Conservation (phyloP, 176 grass and related monocot species). For the Themeda triandra region DNA sequence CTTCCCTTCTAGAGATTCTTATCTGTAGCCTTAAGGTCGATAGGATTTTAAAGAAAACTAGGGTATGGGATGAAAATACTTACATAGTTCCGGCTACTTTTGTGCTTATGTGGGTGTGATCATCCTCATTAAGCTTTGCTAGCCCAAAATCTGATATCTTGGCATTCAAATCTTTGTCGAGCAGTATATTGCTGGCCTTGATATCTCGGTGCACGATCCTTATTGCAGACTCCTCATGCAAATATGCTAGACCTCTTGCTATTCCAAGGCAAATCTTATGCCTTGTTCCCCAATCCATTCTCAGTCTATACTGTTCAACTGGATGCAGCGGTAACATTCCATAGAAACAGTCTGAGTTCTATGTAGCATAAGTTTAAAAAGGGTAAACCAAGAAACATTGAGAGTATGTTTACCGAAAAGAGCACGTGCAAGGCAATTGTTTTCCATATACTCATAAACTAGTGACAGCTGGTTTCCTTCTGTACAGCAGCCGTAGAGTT, state of each 20-base stretch:
- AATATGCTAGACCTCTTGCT: slow-evolving; percentile 80
- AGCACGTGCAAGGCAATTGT: slow-evolving; percentile 74
- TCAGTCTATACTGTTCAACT: no score
- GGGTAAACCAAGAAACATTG: neutral
- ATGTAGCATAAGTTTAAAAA: slow-evolving; percentile 7
- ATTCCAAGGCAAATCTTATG: slow-evolving; percentile 51
- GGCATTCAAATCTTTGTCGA: slow-evolving; percentile 75
- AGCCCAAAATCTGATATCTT: slow-evolving; percentile 99
- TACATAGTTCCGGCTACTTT: slow-evolving; percentile 90
- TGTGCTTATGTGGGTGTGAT: slow-evolving; percentile 86
- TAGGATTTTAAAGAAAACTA: neutral
- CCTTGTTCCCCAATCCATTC: no score
- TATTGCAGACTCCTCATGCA: slow-evolving; percentile 82
- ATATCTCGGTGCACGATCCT: slow-evolving; percentile 97
- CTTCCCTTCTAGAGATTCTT: neutral
- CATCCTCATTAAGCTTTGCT: slow-evolving; percentile 92
- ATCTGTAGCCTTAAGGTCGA: slow-evolving; percentile 1
- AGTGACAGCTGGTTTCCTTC: slow-evolving; percentile 76
- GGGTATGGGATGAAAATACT: slow-evolving; percentile 24
- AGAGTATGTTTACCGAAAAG: slow-evolving; percentile 57
- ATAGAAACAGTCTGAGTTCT: slow-evolving; percentile 23
- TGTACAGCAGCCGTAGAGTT: slow-evolving; percentile 66
- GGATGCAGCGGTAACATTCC: no score
- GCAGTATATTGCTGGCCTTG: slow-evolving; percentile 97
- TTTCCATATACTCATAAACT: slow-evolving; percentile 89